Evolutionary conservation across 345 rosid species (phyloP).

Genomic region (Alliaria petiolata): DNA sequence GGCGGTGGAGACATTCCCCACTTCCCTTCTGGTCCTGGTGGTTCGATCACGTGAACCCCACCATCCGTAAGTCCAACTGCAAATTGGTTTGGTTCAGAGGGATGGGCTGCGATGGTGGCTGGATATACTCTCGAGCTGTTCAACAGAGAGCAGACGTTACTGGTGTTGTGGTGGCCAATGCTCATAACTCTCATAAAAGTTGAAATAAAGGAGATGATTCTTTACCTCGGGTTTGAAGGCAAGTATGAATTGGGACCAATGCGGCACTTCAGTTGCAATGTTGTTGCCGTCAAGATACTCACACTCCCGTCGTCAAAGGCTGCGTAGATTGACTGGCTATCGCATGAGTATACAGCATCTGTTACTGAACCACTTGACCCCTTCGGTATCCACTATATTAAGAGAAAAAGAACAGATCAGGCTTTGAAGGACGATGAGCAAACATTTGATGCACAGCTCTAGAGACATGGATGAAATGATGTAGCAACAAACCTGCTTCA

Average conservation of each 20-base stretch:
- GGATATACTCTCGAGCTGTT: constrained; percentile 38
- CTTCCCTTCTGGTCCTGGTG: constrained; percentile 37
- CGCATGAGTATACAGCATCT: constrained; percentile 45
- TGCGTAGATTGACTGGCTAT: constrained; percentile 40
- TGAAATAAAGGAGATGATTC: not conserved
- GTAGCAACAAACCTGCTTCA: constrained; percentile 35
- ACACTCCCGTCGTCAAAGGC: constrained; percentile 44
- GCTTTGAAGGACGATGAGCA: not conserved
- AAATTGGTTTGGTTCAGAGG: constrained; percentile 40
- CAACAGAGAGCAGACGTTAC: not conserved
- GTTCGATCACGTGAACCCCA: constrained; percentile 42
- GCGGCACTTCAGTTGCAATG: constrained; percentile 36
- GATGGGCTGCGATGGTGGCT: constrained; percentile 40
- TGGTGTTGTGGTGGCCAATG: not conserved
- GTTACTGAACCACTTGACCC: constrained; percentile 37
- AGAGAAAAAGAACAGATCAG: not conserved
- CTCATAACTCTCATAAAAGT: not conserved
- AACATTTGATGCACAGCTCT: not conserved
- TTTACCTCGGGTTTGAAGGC: constrained; percentile 39
- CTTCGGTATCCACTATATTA: constrained; percentile 36
- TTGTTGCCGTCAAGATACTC: constrained; percentile 31
- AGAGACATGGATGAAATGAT: not conserved
- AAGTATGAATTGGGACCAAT: constrained; percentile 37
- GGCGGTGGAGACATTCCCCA: constrained; percentile 35
- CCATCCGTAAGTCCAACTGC: constrained; percentile 44